Base-by-base conservation (phyloP, 805 yeast species). In the Ogataea thermomethanolica region DNA sequence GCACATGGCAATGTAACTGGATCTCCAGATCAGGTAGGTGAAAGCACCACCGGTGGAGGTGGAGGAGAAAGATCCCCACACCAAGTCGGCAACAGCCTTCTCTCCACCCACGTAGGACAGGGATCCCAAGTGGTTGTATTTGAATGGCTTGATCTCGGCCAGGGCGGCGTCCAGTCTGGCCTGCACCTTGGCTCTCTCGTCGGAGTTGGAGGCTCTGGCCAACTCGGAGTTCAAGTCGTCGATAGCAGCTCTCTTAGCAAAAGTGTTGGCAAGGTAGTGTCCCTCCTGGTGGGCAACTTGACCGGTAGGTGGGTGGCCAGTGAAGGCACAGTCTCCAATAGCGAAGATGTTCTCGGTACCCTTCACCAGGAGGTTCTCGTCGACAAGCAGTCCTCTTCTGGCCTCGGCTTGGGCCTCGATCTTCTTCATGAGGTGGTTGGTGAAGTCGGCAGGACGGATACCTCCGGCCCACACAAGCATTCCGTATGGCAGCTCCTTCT, bases 251-350 rank as follows among this genome's bases (percentile, higher is more conserved):
- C 69, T 62, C 49, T 60, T 64, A 54, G 60, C 60, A 57, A 74
- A 72, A 47, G 65, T 67, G 17, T 50, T 48, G 33, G 74, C 74
- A 55, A 74, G 66, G 60, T 59, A 74, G 46, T 60, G 62, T 53
- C 78, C 78, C 55, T 72, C 73, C 59, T 74, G 78, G 68, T 72
- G 74, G 29, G 79, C 79, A 40, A 73, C 79, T 61, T 74, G 79
- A 27, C 76, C 79, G 45, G 79, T 74, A 42, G 79, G 79, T 31
- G 78, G 76, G 51, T 58, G 70, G 55, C 73, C 73, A 45, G 78
- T 71, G 61, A 73, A 73, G 25, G 78, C 74, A 63, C 79, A 74
- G 56, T 74, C 79, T 53, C 79, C 79, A 48, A 74, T 60, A 38
- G 77, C 78, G 46, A 48, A 73, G 46, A 74, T 69, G 50, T 71